Evolutionary conservation across 2,329 filamentous ascomycete species (phyloP).

Genomic region (Neurospora sp.): DNA sequence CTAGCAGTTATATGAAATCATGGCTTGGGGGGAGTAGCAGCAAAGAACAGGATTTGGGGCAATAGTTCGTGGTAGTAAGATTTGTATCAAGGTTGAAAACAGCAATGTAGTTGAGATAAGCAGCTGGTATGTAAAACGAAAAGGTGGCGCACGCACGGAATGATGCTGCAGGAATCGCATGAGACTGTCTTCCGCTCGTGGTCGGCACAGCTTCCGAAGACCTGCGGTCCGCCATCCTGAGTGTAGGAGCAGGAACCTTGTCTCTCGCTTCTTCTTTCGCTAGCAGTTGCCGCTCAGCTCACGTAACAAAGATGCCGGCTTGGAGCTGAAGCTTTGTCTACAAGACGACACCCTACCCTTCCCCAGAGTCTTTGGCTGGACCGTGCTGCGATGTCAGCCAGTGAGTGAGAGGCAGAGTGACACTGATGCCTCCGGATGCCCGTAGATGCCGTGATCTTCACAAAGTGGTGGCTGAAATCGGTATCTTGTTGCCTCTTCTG

Average conservation of each 20-base stretch:
- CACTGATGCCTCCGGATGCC: not conserved
- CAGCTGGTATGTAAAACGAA: conserved; percentile 1
- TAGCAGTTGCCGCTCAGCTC: not conserved
- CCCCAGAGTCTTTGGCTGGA: not conserved
- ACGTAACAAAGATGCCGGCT: not conserved
- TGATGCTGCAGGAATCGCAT: conserved; percentile 36
- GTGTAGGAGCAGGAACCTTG: not conserved
- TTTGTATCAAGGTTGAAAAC: not conserved
- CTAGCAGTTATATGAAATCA: not conserved
- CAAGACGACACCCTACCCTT: not conserved
- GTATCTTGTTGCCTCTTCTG: not conserved
- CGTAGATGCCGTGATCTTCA: not conserved
- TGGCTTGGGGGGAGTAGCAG: conserved; percentile 12
- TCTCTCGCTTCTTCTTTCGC: not conserved
- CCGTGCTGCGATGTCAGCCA: not conserved
- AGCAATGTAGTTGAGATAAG: conserved; percentile 6
- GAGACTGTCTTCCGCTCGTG: conserved; percentile 24
- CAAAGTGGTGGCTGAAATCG: not conserved
- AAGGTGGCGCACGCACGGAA: conserved; percentile 35
- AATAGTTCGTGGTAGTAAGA: not conserved
- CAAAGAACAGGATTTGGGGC: not conserved
- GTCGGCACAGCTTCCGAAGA: conserved; percentile 32
- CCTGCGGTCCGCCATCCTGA: conserved; percentile 28
- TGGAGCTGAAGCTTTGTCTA: not conserved
- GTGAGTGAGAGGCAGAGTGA: not conserved